phyloP scores from a whole-genome alignment of 345 rosid genomes.

The Ceriops decandra region DNA sequence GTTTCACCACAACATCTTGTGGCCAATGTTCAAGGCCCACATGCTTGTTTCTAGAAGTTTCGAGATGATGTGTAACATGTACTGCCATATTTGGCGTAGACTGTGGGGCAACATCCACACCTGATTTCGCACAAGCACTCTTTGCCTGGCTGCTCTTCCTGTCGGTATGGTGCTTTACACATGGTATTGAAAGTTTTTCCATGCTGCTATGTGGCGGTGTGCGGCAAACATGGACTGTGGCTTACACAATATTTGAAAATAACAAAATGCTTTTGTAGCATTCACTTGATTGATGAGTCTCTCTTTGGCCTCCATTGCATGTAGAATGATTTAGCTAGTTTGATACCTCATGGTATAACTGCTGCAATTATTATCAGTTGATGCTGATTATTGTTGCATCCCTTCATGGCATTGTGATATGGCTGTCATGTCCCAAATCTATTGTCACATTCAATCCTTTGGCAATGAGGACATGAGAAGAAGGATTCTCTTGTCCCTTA shows the following conservation, averaged over 20 bases:
- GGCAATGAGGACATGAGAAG: not conserved
- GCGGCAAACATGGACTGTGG: not conserved
- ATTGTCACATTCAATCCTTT: not conserved
- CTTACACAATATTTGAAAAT: not conserved
- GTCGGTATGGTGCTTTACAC: constrained; percentile 14
- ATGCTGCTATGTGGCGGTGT: not conserved
- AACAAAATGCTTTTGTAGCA: not conserved
- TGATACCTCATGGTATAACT: not conserved
- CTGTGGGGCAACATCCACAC: constrained; percentile 11
- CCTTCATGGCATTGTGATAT: too few species aligned
- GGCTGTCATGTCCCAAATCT: not conserved
- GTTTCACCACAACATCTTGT: constrained; percentile 9
- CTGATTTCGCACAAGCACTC: constrained; percentile 6
- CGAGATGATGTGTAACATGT: constrained; percentile 13
- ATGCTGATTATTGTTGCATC: not conserved
- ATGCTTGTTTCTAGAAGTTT: constrained; percentile 19
- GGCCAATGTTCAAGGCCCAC: constrained; percentile 14
- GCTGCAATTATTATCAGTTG: not conserved
- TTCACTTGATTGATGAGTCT: not conserved
- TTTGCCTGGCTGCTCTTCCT: constrained; percentile 19
- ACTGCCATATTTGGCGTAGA: constrained; percentile 6
- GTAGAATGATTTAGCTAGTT: not conserved
- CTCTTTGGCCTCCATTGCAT: not conserved
- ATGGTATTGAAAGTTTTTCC: not conserved
- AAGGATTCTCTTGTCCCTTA: too few species aligned